phyloP scores from a whole-genome alignment of 1,284 basidiomycete species.

The Microstroma glucosiphilum region DNA sequence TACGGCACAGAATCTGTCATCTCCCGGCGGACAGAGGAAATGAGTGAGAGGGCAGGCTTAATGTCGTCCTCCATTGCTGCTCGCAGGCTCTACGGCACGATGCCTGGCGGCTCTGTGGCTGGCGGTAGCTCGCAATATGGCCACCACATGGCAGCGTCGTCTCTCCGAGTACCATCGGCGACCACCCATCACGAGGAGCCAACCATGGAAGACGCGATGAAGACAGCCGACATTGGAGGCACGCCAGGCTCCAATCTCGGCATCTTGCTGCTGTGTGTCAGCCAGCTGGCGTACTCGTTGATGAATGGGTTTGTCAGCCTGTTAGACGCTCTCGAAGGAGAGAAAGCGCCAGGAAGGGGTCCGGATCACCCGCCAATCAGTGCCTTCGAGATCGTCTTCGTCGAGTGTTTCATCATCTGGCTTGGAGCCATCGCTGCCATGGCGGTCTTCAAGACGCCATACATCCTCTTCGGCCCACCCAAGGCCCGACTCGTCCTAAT shows the following conservation, averaged over 20 bases:
- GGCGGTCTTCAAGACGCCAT: slow-evolving; percentile 8
- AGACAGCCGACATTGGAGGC: slow-evolving; percentile 17
- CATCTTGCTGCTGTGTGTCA: slow-evolving; percentile 11
- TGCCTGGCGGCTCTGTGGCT: neutral
- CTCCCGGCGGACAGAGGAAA: neutral
- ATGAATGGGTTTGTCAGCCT: slow-evolving; percentile 14
- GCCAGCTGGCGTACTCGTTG: slow-evolving; percentile 10
- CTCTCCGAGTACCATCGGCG: too few species aligned
- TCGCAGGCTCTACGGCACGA: neutral
- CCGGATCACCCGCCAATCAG: slow-evolving; percentile 6
- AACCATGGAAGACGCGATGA: slow-evolving; percentile 24
- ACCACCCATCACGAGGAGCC: neutral
- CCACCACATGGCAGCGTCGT: neutral
- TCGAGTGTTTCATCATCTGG: slow-evolving; percentile 15
- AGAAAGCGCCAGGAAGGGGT: slow-evolving; percentile 8
- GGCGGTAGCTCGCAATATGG: neutral
- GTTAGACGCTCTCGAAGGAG: slow-evolving; percentile 21
- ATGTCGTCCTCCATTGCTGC: neutral
- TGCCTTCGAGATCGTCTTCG: slow-evolving; percentile 11
- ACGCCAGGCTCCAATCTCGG: slow-evolving; percentile 20
- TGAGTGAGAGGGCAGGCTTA: slow-evolving; percentile 1
- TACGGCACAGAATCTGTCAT: neutral
- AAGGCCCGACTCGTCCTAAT: slow-evolving; percentile 6
- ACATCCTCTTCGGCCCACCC: slow-evolving; percentile 8
- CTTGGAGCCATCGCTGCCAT: slow-evolving; percentile 8